Conservation (phyloP, 1,284 basidiomycete genomes). For the Neotropicomus parvogracilis region DNA sequence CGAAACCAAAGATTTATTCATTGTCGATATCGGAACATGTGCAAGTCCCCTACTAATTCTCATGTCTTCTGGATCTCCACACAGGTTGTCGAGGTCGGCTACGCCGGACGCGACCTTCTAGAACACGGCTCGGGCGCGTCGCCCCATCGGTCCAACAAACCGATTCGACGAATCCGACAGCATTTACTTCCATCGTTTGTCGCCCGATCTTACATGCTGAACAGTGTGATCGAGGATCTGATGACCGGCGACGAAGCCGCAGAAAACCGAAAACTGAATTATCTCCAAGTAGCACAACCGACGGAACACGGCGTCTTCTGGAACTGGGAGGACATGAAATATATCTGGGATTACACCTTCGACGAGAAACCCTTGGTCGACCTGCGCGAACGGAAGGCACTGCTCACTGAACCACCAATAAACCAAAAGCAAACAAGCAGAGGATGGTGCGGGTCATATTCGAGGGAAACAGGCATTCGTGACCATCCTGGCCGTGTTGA, state of each 20-base stretch:
- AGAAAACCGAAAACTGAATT: constrained; percentile 89
- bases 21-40: constrained; percentile 97
- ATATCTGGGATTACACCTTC: constrained; percentile 99
- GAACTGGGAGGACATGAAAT: constrained; percentile 99
- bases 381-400: constrained; percentile 83
- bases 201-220: constrained; percentile 96
- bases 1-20: constrained; percentile 65
- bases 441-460: constrained; percentile 99
- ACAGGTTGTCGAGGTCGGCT: constrained; percentile 99
- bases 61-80: too few relatives aligned
- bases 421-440: constrained; percentile 91
- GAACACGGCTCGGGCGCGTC: constrained; percentile 86
- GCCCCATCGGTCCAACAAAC: background rate
- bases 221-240: constrained; percentile 92
- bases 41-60: constrained; percentile 52
- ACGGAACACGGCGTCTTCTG: constrained; percentile 99
- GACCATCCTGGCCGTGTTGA: constrained; percentile 97
- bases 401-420: constrained; percentile 99
- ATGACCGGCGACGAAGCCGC: constrained; percentile 98
- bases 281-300: constrained; percentile 94
- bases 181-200: constrained; percentile 96
- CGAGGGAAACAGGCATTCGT: constrained; percentile 99
- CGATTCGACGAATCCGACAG: constrained; percentile 38
- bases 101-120: constrained; percentile 97
- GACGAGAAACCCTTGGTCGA: constrained; percentile 92